Percentiles rank a stretch among this genome's conserved stretches.
Conservation (phyloP, 2,329 filamentous ascomycete genomes). For the Aspergillus vadensis region DNA sequence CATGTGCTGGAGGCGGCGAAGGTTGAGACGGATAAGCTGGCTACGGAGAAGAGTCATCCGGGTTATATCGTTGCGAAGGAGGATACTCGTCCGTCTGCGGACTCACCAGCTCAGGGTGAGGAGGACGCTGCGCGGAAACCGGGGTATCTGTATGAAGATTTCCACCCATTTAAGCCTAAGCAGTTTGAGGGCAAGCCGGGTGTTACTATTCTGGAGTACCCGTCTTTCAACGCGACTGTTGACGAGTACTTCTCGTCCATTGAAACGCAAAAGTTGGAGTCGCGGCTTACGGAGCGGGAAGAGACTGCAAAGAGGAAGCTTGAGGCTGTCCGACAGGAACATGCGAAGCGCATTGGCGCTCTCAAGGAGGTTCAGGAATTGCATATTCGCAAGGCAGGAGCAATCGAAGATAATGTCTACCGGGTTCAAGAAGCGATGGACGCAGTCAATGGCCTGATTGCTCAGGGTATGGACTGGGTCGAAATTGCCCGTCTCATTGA, state of each 20-base stretch:
- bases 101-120: slow-evolving; percentile 43
- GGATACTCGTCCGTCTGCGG: slow-evolving; percentile 37
- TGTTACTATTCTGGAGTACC: slow-evolving; percentile 71
- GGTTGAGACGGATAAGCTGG: slow-evolving; percentile 68
- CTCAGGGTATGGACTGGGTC: slow-evolving; percentile 96
- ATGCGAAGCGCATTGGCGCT: slow-evolving; percentile 80
- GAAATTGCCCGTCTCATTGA: slow-evolving; percentile 87
- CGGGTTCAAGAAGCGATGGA: slow-evolving; percentile 90
- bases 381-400: slow-evolving; percentile 84
- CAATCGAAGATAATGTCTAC: slow-evolving; percentile 87
- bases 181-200: slow-evolving; percentile 72
- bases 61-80: slow-evolving; percentile 86
- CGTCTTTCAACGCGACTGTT: slow-evolving; percentile 87
- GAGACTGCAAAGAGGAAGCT: slow-evolving; percentile 79
- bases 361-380: slow-evolving; percentile 78
- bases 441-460: slow-evolving; percentile 87
- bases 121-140: slow-evolving; percentile 30
- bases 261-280: slow-evolving; percentile 89
- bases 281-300: slow-evolving; percentile 78
- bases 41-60: slow-evolving; percentile 63
- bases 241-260: slow-evolving; percentile 98
- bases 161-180: slow-evolving; percentile 84
- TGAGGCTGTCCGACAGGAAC: slow-evolving; percentile 79
- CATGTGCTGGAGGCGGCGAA: slow-evolving; percentile 70
- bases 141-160: slow-evolving; percentile 81